Base-by-base conservation (phyloP, 352 stramenopile species). In the Globisporangium middletonii region DNA sequence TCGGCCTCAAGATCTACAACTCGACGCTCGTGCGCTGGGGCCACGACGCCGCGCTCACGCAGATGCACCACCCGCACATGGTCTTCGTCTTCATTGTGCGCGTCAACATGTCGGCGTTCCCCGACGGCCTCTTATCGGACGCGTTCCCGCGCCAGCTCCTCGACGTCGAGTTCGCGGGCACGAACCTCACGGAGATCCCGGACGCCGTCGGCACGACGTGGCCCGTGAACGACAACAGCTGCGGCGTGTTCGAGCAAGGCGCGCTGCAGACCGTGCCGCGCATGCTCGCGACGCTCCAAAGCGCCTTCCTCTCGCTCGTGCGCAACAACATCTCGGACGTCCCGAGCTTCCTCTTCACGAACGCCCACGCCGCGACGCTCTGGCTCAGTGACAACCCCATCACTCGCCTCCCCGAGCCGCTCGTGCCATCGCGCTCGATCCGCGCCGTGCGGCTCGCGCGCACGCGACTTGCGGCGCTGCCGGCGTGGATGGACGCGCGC, bases 1-100 rank as follows among this genome's bases (percentile, higher is more conserved):
- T 76, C 19, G 53, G 65, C 1, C 30, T 80, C 1, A 77, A 79
- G 47, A 57, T 78, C 23, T 80, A 75, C 57, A 82, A 80, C 46
- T 70, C 70, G 3, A 79, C 68, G 7, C 63, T 85, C 8, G 28
- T n/a, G 0, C 51, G 38, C 6, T 80, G 71, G 68, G 43, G 50
- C 0, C 43, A 58, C 7, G 63, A 56, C 19, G 70, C 71, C 4
- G 68, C 65, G 9, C 37, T 82, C 16, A 68, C 63, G 0, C 28
- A 66, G 5, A 47, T 44, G 0, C 35, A 65, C 30, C 65, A 82
- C 28, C 61, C 70, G 8, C n/a, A 26, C 8, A 56, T 85, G 37
- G 55, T 60, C 1, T 63, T 62, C 11, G 23, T 79, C 18, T 71
- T 66, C 35, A 16, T 83, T 15, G 44, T 77, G 26, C 62, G 60